Evolutionary conservation across 2,329 filamentous ascomycete genomes (phyloP).

Genomic region (Calonectria naviculata): DNA sequence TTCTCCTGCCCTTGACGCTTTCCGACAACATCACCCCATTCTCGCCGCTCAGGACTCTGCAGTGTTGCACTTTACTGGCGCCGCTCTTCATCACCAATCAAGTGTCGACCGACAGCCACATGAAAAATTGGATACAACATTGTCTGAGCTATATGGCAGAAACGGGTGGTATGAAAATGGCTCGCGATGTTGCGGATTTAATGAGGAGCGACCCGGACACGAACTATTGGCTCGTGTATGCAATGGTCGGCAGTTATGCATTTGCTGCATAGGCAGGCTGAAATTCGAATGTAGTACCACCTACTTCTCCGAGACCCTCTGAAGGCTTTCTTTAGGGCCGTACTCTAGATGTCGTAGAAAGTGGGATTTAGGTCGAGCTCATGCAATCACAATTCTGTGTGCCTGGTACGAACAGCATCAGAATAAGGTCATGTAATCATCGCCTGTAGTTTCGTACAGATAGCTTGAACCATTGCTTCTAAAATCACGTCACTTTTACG

Average conservation of each 20-base stretch:
- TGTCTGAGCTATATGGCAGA: background rate
- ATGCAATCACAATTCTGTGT: too few relatives aligned
- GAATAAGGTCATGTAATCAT: too few relatives aligned
- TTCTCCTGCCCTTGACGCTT: background rate
- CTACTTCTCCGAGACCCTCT: too few relatives aligned
- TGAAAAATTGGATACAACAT: background rate
- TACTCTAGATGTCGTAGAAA: too few relatives aligned
- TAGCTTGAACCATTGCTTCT: too few relatives aligned
- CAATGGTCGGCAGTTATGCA: conserved; percentile 40
- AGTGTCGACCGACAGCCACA: background rate
- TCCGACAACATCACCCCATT: background rate
- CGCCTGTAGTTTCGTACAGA: too few relatives aligned
- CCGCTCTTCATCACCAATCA: background rate
- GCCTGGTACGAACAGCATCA: too few relatives aligned
- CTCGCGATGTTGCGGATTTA: background rate
- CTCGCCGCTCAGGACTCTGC: background rate
- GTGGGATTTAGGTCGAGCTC: too few relatives aligned
- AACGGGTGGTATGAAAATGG: background rate
- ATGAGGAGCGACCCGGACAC: conserved; percentile 11
- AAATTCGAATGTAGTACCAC: background rate
- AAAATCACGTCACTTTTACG: too few relatives aligned
- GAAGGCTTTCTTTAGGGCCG: too few relatives aligned
- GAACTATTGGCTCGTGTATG: conserved; percentile 37
- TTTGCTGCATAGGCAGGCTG: conserved; percentile 25
- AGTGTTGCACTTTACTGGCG: background rate